phyloP scores from a whole-genome alignment of 305 asterid species.

The Fraxinus baroniana region DNA sequence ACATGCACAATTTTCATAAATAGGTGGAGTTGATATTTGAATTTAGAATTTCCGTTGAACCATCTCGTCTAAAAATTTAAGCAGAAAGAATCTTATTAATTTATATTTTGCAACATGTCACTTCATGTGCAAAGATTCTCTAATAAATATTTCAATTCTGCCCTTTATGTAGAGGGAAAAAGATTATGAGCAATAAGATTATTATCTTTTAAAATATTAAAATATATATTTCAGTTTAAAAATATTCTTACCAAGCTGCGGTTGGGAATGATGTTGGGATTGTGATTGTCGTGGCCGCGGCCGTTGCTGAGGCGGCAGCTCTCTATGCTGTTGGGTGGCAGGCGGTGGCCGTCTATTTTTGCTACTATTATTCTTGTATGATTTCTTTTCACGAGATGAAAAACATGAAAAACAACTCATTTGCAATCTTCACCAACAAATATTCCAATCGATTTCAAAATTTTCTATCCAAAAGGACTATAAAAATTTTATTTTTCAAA shows the following conservation, averaged over 20 bases:
- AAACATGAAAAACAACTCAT: constrained; percentile 63
- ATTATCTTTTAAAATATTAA: too few species aligned
- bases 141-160: not conserved
- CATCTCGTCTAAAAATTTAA: too few species aligned
- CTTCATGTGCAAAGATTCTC: not conserved
- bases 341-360: constrained; percentile 12
- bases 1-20: too few species aligned
- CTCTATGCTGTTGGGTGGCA: constrained; percentile 16
- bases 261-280: constrained; percentile 14
- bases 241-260: constrained; percentile 25
- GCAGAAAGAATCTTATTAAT: not conserved
- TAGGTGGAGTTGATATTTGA: not conserved
- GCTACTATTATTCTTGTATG: constrained; percentile 27
- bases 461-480: not conserved
- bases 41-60: not conserved
- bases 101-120: not conserved
- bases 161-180: not conserved
- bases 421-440: not conserved
- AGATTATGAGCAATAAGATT: not conserved
- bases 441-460: not conserved
- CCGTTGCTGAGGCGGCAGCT: constrained; percentile 9
- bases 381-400: constrained; percentile 48
- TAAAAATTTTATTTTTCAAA: not conserved
- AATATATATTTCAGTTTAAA: not conserved
- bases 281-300: constrained; percentile 19